A percentile compares a stretch with the other conserved stretches of the same genome.
phyloP scores from a whole-genome alignment of 139 green algal genomes.

The Chlamydomonas applanata region DNA sequence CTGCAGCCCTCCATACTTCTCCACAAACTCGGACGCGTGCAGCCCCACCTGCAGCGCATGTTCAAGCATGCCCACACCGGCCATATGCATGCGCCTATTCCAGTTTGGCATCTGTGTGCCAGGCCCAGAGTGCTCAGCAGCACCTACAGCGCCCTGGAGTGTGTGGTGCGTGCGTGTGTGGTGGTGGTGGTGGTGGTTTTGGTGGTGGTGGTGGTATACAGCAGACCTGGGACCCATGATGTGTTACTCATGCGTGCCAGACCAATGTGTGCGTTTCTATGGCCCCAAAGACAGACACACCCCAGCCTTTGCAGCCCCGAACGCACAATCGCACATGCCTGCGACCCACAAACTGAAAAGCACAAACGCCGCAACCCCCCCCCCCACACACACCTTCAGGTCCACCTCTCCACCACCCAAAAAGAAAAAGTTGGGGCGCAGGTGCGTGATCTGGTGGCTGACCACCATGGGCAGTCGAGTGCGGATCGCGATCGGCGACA shows the following conservation, averaged over 20 bases:
- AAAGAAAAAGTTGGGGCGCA: conserved; percentile 68
- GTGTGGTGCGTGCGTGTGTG: too few species aligned
- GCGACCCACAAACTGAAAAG: too few species aligned
- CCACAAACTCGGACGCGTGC: conserved; percentile 55
- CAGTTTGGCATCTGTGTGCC: not conserved
- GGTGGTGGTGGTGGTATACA: not conserved
- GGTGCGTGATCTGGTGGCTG: conserved; percentile 56
- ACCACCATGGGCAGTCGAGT: conserved; percentile 75
- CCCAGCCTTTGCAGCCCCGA: too few species aligned
- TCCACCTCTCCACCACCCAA: conserved; percentile 85
- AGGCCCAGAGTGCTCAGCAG: not conserved
- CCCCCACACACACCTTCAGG: conserved; percentile 67
- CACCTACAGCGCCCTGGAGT: too few species aligned
- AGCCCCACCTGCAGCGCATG: conserved; percentile 51
- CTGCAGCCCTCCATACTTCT: conserved; percentile 47
- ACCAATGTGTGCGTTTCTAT: not conserved
- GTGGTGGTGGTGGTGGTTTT: too few species aligned
- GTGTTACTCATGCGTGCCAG: not conserved
- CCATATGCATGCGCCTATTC: not conserved
- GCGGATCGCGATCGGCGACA: conserved; percentile 77
- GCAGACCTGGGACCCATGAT: not conserved
- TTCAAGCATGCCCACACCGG: not conserved
- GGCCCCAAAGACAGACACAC: too few species aligned
- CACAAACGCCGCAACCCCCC: too few species aligned
- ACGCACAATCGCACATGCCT: too few species aligned